Evolutionary conservation across 495 filamentous ascomycete genomes (phyloP).

Genomic region (Penicillium chermesinum): DNA sequence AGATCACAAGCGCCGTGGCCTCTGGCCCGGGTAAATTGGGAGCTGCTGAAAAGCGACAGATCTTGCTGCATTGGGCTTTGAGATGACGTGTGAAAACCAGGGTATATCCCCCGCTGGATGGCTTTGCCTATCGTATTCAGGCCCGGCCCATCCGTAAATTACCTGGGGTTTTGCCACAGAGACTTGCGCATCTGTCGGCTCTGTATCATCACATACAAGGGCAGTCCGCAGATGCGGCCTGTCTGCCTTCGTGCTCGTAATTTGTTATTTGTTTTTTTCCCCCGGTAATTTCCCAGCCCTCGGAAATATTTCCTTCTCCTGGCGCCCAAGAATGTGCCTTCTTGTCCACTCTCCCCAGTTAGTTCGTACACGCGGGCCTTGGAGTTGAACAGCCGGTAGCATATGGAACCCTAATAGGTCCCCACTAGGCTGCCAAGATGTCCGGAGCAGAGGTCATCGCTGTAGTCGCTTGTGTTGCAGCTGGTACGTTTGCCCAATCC

Average conservation of each 20-base stretch:
- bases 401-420: neutral
- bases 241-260: neutral
- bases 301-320: neutral
- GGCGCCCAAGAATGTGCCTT: neutral
- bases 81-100: too few relatives aligned
- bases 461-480: conserved; percentile 37
- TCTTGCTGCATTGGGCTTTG: too few relatives aligned
- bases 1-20: too few relatives aligned
- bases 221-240: too few relatives aligned
- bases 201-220: neutral
- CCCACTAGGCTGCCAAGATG: conserved; percentile 7
- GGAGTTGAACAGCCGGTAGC: neutral
- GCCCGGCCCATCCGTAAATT: too few relatives aligned
- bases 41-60: too few relatives aligned
- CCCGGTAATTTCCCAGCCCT: neutral
- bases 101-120: too few relatives aligned
- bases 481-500: conserved; percentile 13
- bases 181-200: too few relatives aligned
- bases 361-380: neutral
- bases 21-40: too few relatives aligned
- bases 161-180: too few relatives aligned
- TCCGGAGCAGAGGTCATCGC: conserved; percentile 23
- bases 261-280: neutral
- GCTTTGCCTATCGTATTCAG: too few relatives aligned
- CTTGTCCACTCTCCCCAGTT: neutral